A percentile compares a stretch with the other conserved stretches of the same genome.
These are phyloP conservation scores for Phialemonium atrogriseum DNA, from an alignment of 2,329 filamentous ascomycete genomes.

Conservation along the genomic window DNA sequence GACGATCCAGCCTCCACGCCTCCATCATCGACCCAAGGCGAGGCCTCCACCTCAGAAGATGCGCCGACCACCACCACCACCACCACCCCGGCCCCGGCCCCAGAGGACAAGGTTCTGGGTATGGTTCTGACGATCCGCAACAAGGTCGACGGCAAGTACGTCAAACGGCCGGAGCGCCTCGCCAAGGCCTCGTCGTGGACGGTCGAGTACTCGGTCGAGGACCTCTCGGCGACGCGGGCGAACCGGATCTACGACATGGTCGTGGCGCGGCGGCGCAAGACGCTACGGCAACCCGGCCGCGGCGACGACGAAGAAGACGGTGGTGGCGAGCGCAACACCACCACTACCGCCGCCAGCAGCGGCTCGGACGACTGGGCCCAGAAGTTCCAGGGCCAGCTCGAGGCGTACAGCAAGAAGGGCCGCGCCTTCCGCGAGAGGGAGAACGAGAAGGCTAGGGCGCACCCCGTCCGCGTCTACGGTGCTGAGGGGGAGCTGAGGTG, in stretches of 20 bases:
- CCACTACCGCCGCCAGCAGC: no score
- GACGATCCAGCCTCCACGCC: neutral
- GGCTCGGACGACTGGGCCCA: constrained; percentile 35
- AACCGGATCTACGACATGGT: constrained; percentile 39
- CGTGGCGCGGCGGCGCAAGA: constrained; percentile 13
- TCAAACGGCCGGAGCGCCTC: constrained; percentile 50
- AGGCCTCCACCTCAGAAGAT: constrained; percentile 6
- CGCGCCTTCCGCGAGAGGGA: constrained; percentile 47
- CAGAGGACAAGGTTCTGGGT: constrained; percentile 43
- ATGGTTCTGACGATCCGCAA: constrained; percentile 68
- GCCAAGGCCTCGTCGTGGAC: constrained; percentile 46
- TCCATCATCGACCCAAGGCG: no score
- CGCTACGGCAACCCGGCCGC: no score
- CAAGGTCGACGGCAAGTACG: constrained; percentile 57
- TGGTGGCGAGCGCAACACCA: no score
- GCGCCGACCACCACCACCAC: neutral
- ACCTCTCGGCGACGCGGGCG: constrained; percentile 41
- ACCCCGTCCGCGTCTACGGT: constrained; percentile 40
- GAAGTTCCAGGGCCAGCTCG: constrained; percentile 34
- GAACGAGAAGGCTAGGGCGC: constrained; percentile 39
- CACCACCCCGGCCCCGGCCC: neutral
- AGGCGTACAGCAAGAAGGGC: constrained; percentile 41
- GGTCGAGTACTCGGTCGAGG: constrained; percentile 70
- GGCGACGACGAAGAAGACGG: constrained; percentile 35
- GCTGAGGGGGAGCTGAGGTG: constrained; percentile 22